These are phyloP conservation scores for Sicyos edulis DNA, from an alignment of 306 rosid genomes.

Conservation along the genomic window DNA sequence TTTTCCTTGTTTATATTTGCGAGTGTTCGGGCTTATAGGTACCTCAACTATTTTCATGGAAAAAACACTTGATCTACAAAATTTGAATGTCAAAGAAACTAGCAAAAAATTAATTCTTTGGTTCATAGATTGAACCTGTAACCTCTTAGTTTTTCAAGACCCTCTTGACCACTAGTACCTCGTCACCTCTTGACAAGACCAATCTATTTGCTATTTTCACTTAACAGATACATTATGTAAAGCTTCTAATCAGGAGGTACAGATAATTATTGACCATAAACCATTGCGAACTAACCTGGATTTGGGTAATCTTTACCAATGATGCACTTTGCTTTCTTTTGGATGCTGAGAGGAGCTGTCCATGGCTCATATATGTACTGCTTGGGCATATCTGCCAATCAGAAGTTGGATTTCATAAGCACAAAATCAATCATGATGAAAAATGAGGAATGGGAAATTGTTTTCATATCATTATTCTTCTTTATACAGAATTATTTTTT, in stretches of 20 bases:
- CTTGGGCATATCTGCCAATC: conserved; percentile 74
- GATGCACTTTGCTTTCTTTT: conserved; percentile 79
- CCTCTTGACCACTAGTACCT: too few species aligned
- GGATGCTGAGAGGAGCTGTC: conserved; percentile 85
- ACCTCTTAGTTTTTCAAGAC: too few species aligned
- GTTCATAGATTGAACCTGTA: too few species aligned
- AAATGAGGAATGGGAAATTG: conserved; percentile 11
- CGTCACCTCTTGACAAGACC: too few species aligned
- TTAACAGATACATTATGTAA: neutral
- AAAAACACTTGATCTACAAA: too few species aligned
- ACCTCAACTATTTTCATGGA: too few species aligned
- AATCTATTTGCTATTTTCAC: neutral
- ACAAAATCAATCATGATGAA: conserved; percentile 12
- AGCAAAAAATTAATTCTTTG: too few species aligned
- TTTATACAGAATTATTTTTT: neutral
- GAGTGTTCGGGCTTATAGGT: too few species aligned
- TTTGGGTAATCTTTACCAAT: conserved; percentile 85
- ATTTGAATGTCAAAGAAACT: too few species aligned
- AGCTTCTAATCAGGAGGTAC: neutral
- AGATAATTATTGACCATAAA: neutral
- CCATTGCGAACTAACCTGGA: conserved; percentile 50
- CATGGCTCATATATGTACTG: conserved; percentile 91
- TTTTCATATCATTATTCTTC: neutral
- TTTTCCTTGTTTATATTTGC: too few species aligned
- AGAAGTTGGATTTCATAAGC: conserved; percentile 21